These are phyloP conservation scores for Ophiorrhiza pumila DNA, from an alignment of 257 asterid genomes.

Conservation along the genomic window DNA sequence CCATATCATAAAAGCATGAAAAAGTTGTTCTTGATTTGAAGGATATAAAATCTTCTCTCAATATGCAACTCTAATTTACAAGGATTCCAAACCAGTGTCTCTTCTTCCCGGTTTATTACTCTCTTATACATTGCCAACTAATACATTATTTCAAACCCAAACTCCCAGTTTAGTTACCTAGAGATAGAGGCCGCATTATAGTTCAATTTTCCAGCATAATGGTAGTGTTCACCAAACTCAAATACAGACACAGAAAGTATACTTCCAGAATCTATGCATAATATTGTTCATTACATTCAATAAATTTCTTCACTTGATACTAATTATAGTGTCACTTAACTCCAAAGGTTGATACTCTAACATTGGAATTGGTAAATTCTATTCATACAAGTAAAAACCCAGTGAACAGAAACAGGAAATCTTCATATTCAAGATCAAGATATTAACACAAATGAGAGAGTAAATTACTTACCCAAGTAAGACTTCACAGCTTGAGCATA, in stretches of 20 bases:
- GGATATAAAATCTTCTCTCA: neutral
- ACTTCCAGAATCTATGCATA: neutral
- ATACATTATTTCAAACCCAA: neutral
- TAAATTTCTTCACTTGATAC: neutral
- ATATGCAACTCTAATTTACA: neutral
- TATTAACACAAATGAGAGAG: neutral
- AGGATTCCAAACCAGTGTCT: neutral
- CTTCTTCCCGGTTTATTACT: neutral
- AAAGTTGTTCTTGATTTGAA: neutral
- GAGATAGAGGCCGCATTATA: neutral
- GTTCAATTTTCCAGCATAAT: no score
- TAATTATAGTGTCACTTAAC: no score
- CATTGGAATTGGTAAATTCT: no score
- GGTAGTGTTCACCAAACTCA: no score
- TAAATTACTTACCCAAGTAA: slow-evolving; percentile 38
- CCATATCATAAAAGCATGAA: neutral
- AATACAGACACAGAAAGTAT: no score
- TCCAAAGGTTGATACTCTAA: no score
- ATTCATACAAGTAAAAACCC: neutral
- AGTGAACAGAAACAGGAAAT: neutral
- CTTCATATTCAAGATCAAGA: neutral
- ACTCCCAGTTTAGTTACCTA: neutral
- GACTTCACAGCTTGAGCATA: slow-evolving; percentile 51
- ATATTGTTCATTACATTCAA: no score
- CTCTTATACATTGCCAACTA: neutral